Conservation (phyloP, 495 filamentous ascomycete genomes). For the Penicillium arizonense region DNA sequence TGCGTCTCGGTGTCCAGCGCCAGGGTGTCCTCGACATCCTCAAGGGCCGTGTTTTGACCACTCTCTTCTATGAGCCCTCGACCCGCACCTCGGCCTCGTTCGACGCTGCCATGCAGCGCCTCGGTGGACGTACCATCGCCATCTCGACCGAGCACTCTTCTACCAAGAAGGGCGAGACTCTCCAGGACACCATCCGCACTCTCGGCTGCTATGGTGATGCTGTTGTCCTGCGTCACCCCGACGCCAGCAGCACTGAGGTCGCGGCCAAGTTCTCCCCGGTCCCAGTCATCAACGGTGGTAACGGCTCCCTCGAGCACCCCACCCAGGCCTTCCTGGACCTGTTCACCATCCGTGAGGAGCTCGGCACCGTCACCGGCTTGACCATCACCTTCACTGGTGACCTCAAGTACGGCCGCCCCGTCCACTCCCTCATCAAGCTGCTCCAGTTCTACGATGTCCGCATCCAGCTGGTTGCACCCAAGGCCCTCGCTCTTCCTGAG, state of each 20-base stretch:
- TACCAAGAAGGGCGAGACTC: slow-evolving; percentile 86
- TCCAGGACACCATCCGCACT: slow-evolving; percentile 91
- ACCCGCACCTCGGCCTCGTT: slow-evolving; percentile 96
- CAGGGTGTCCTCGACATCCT: slow-evolving; percentile 86
- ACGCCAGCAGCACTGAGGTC: slow-evolving; percentile 69
- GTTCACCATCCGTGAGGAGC: slow-evolving; percentile 96
- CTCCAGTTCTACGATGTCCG: slow-evolving; percentile 92
- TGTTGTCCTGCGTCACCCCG: slow-evolving; percentile 88
- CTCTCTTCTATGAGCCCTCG: slow-evolving; percentile 96
- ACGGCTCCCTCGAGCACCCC: slow-evolving; percentile 91
- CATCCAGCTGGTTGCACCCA: slow-evolving; percentile 86
- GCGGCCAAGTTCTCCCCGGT: slow-evolving; percentile 84
- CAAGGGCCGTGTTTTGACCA: slow-evolving; percentile 79
- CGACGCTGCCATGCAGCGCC: slow-evolving; percentile 95
- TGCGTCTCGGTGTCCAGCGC: slow-evolving; percentile 88
- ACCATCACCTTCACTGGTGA: slow-evolving; percentile 96
- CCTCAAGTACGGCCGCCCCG: slow-evolving; percentile 86
- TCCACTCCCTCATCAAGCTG: slow-evolving; percentile 91
- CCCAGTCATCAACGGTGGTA: slow-evolving; percentile 95
- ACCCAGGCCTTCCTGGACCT: slow-evolving; percentile 98
- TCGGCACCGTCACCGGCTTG: slow-evolving; percentile 88
- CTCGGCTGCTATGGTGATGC: slow-evolving; percentile 93
- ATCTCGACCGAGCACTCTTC: slow-evolving; percentile 79
- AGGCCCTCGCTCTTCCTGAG: slow-evolving; percentile 70
- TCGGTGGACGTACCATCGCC: slow-evolving; percentile 79